Evolutionary conservation across 2,329 filamentous ascomycete genomes (phyloP).

Genomic region (Aspergillus sp.): DNA sequence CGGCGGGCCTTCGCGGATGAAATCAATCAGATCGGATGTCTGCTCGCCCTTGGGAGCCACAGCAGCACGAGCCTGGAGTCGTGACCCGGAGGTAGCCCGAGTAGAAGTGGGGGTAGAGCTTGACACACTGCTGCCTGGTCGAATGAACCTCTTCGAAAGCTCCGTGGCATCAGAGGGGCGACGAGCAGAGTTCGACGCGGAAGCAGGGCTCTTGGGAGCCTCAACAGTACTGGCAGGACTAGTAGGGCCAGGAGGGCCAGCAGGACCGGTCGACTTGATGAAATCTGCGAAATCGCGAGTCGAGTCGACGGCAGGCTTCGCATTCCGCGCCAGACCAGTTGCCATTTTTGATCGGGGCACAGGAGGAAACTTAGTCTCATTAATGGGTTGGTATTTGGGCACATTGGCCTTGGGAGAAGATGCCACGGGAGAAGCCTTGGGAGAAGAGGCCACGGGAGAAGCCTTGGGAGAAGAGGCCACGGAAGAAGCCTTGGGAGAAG

Average conservation of each 20-base stretch:
- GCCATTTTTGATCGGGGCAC: slow-evolving; percentile 10
- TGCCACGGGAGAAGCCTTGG: slow-evolving; percentile 14
- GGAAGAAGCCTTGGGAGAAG: slow-evolving; percentile 14
- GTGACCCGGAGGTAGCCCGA: slow-evolving; percentile 28
- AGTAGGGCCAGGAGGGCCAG: slow-evolving; percentile 44
- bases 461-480: slow-evolving; percentile 15
- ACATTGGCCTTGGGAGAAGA: slow-evolving; percentile 15
- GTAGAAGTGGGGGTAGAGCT: slow-evolving; percentile 10
- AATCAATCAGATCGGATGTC: slow-evolving; percentile 86
- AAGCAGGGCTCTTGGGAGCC: slow-evolving; percentile 9
- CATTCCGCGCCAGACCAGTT: slow-evolving; percentile 56
- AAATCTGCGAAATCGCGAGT: slow-evolving; percentile 81
- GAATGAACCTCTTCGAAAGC: slow-evolving; percentile 9
- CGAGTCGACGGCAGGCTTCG: slow-evolving; percentile 61
- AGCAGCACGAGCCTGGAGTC: slow-evolving; percentile 64
- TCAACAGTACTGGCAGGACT: slow-evolving; percentile 8
- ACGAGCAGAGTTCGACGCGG: slow-evolving; percentile 4
- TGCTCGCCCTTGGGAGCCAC: slow-evolving; percentile 54
- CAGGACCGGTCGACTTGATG: slow-evolving; percentile 73
- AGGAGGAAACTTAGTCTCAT: slow-evolving; percentile 4
- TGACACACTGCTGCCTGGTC: slow-evolving; percentile 11
- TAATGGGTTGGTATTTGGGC: slow-evolving; percentile 18
- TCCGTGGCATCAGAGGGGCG: slow-evolving; percentile 12
- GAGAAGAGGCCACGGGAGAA: slow-evolving; percentile 13
- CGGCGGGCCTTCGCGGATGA: slow-evolving; percentile 81